Base-by-base conservation (phyloP, 2,329 filamentous ascomycete genomes). In the Aspergillus sp. region DNA sequence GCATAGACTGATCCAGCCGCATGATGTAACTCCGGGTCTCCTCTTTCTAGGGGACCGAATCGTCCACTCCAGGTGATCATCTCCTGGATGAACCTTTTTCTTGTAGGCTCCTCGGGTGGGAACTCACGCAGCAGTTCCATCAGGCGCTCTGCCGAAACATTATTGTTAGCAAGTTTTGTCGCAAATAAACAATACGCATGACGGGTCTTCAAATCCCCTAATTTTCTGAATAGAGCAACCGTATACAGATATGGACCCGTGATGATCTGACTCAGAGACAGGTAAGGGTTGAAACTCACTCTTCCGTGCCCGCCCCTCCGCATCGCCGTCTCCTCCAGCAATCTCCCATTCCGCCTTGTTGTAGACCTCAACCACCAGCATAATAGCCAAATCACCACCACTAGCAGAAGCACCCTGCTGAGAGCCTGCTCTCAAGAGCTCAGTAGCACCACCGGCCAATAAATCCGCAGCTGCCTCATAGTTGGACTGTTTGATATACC, bases 11-110 rank as follows among this genome's bases (percentile, higher is more conserved):
- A 83, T 40, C 93, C 93, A 31, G 85, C 84, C 35, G 95, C 90
- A 69, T 97, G 90, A 69, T 98, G 93, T 44, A 98, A 75, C 59
- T 97, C 93, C 3, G 91, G 86, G 61, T 98, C 93, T 47, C 93
- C 93, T 40, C 89, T 86, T 38, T 93, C 90, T 64, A 87, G 88
- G 37, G 93, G 87, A 54, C 90, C 89, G 60, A 82, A 85, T 64
- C 86, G 91, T 43, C 82, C 78, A 45, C 89, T 94, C 93, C 93
- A 98, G 43, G 77, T 79, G 54, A 96, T 82, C 62, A 90, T 86
- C 64, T 95, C 90, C 26, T 79, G 82, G 34, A 97, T 85, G 61
- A 90, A 95, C 69, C 88, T 88, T 80, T 95, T 97, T 61, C 90
- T 81, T 43, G 87, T 95, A 4, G 91, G 91, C 71, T 98, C 93